phyloP scores from a whole-genome alignment of 768 basidiomycete species.

The Lactarius vividus region DNA sequence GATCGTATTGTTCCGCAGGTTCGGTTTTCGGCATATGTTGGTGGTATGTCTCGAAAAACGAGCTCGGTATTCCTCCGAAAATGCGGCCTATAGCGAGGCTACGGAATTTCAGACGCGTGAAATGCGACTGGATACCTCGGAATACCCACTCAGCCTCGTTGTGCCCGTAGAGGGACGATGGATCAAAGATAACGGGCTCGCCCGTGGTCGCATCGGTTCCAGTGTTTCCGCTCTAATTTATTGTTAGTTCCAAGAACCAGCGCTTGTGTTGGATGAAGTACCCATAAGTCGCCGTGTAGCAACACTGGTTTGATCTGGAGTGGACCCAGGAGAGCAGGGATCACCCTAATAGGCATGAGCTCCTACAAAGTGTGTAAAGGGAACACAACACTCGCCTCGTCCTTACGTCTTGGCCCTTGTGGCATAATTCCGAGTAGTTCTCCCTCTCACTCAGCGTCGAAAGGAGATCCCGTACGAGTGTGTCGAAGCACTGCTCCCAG shows the following conservation, averaged over 20 bases:
- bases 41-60: slow-evolving; percentile 68
- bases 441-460: slow-evolving; percentile 43
- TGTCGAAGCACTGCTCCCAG: slow-evolving; percentile 68
- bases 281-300: slow-evolving; percentile 81
- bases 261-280: slow-evolving; percentile 34
- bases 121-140: background rate
- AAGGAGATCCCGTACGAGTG: slow-evolving; percentile 59
- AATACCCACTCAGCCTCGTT: slow-evolving; percentile 72
- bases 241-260: background rate
- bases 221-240: slow-evolving; percentile 64
- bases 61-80: slow-evolving; percentile 68
- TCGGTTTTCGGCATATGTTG: slow-evolving; percentile 58
- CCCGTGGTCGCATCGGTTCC: slow-evolving; percentile 54
- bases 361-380: background rate
- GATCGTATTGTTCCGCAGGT: slow-evolving; percentile 60
- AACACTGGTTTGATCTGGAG: slow-evolving; percentile 63
- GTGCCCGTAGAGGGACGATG: slow-evolving; percentile 77
- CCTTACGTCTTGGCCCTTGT: slow-evolving; percentile 51
- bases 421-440: slow-evolving; percentile 45
- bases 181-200: slow-evolving; percentile 71
- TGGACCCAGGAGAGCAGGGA: slow-evolving; percentile 62
- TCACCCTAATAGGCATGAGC: slow-evolving; percentile 47
- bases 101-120: slow-evolving; percentile 3
- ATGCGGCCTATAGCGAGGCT: slow-evolving; percentile 78
- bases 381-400: slow-evolving; percentile 36